Base-by-base conservation (phyloP, 805 yeast genomes). In the Candida tammaniensis region DNA sequence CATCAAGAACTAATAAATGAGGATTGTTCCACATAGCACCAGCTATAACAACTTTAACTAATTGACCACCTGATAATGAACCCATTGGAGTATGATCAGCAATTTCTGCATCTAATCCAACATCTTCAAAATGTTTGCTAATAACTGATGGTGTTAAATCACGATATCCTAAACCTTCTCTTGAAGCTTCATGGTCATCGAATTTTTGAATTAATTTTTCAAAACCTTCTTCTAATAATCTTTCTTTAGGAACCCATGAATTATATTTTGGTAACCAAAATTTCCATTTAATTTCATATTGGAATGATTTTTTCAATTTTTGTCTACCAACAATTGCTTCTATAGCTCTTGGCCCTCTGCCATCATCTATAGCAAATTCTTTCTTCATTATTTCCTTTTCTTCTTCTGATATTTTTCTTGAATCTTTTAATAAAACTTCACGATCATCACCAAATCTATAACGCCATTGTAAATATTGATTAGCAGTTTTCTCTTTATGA, bases 1-100 rank as follows among this genome's bases (percentile, higher is more conserved):
- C 98, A 65, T 91, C 98, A 42, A 91, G 74, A 27, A 91, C 98
- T 45, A 91, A 76, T 62, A 91, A 76, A 63, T 91, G 98, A 13
- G 98, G 98, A 59, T 91, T 93, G 68, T 93, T 91, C 98, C 98
- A 91, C 93, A 91, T 91, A 46, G 98, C 97, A 66, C 98, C 98
- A 10, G 98, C 98, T 69, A 91, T 91, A 41, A 91, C 98, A 44
- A 91, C 98, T 66, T 91, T 91, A 42, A 91, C 98, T 59, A 91
- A 76, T 70, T 91, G 98, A 53, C 98, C 98, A 59, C 98, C 98
- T 17, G 97, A 88, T 45, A 91, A 72, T 5, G 96, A 86, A 16
- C 98, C 97, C 76, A 91, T 70, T 35, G 96, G 96, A 13, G 97
- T 91, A 63, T 91, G 98, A 62, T 93, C 96, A 24, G 98, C 98